These are phyloP conservation scores for Albophoma yamanashiensis DNA, from an alignment of 2,329 filamentous ascomycete species.

Conservation along the genomic window DNA sequence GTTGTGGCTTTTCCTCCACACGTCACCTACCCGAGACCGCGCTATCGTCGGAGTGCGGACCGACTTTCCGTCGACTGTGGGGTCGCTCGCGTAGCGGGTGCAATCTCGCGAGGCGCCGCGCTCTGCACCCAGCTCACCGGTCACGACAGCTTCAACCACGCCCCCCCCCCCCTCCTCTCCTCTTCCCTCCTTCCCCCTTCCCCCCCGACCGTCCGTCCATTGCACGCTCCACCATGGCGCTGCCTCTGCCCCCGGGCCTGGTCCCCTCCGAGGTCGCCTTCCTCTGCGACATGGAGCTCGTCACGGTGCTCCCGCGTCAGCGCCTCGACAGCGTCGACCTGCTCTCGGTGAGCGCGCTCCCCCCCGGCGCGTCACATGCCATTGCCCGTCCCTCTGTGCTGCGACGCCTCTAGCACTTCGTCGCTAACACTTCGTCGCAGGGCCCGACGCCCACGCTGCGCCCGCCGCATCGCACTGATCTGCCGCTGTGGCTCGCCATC, in stretches of 20 bases:
- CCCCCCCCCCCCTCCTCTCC: background rate
- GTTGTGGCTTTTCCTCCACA: background rate
- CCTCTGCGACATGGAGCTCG: conserved; percentile 92
- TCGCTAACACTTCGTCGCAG: conserved; percentile 33
- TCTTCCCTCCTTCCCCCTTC: too few species aligned
- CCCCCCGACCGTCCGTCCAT: background rate
- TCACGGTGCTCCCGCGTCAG: conserved; percentile 87
- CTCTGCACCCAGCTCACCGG: background rate
- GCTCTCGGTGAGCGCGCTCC: conserved; percentile 58
- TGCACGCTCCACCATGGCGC: conserved; percentile 24
- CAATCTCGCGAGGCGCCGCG: background rate
- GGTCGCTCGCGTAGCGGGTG: background rate
- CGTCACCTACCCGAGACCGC: background rate
- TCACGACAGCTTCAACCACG: background rate
- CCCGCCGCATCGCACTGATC: conserved; percentile 66
- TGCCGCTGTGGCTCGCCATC: conserved; percentile 91
- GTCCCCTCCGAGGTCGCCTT: conserved; percentile 86
- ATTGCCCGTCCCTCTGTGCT: background rate
- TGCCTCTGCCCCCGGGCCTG: conserved; percentile 44
- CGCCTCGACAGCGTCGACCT: conserved; percentile 77
- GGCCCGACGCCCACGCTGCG: conserved; percentile 66
- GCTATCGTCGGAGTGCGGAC: background rate
- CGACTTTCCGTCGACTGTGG: background rate
- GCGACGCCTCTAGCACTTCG: background rate
- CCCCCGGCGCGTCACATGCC: conserved; percentile 5